These are phyloP conservation scores for Nannochloris sp. DNA, from an alignment of 139 green algal species.

Conservation along the genomic window DNA sequence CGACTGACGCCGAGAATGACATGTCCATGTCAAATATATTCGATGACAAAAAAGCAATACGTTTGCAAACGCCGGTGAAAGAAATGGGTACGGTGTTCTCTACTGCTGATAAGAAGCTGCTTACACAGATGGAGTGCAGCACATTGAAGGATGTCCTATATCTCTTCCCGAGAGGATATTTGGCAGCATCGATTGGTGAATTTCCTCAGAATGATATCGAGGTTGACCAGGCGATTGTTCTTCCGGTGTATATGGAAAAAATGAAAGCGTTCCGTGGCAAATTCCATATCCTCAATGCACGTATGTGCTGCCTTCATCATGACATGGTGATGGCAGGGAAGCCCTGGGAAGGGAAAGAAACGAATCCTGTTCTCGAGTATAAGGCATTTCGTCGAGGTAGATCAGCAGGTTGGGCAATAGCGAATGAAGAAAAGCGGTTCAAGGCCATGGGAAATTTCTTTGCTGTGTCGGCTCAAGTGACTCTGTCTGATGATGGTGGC, in stretches of 20 bases:
- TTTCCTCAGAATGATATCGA: conserved; percentile 2
- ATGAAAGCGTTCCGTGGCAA: conserved; percentile 8
- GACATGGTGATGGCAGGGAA: neutral
- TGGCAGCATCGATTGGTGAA: conserved; percentile 13
- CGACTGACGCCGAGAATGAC: neutral
- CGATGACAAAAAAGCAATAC: neutral
- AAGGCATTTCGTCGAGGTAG: neutral
- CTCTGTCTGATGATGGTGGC: neutral
- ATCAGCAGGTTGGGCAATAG: neutral
- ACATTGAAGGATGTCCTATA: conserved; percentile 35
- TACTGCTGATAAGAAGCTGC: conserved; percentile 3
- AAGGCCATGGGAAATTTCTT: neutral
- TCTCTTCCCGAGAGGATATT: conserved; percentile 33
- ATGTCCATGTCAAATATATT: too few species aligned
- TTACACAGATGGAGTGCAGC: conserved; percentile 17
- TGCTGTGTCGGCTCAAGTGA: neutral
- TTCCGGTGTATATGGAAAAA: conserved; percentile 5
- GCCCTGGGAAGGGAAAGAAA: neutral
- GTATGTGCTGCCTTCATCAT: neutral
- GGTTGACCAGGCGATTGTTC: neutral
- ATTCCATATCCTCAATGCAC: neutral
- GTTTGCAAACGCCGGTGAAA: neutral
- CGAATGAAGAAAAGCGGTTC: neutral
- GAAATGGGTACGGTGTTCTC: neutral
- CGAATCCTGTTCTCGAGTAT: neutral